Evolutionary conservation across 108 stramenopile species (phyloP).

Genomic region (Fistulifera solaris): DNA sequence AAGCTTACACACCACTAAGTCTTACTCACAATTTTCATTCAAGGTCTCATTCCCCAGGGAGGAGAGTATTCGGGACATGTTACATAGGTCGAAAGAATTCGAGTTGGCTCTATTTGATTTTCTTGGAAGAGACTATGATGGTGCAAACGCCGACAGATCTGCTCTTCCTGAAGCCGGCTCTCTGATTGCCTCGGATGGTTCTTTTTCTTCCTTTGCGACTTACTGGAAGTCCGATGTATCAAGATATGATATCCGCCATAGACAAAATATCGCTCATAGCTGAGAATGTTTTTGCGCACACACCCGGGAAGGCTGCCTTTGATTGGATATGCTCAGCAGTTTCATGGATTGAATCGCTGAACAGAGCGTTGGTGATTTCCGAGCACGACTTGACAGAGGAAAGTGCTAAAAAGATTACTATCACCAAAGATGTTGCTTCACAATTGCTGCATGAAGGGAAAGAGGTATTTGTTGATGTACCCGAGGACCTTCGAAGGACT

Average conservation of each 20-base stretch:
- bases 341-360: slow-evolving; percentile 50
- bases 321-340: slow-evolving; percentile 61
- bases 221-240: slow-evolving; percentile 53
- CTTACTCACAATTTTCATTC: not conserved
- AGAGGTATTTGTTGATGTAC: slow-evolving; percentile 36
- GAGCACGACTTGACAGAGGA: slow-evolving; percentile 15
- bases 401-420: slow-evolving; percentile 10
- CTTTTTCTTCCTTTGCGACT: slow-evolving; percentile 56
- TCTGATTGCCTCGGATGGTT: slow-evolving; percentile 43
- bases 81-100: slow-evolving; percentile 31
- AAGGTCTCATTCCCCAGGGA: slow-evolving; percentile 53
- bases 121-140: slow-evolving; percentile 38
- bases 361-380: slow-evolving; percentile 16
- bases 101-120: slow-evolving; percentile 38
- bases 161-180: slow-evolving; percentile 49
- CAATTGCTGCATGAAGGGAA: slow-evolving; percentile 34
- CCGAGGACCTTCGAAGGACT: slow-evolving; percentile 49
- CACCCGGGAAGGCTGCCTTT: slow-evolving; percentile 57
- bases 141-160: slow-evolving; percentile 37
- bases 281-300: slow-evolving; percentile 40
- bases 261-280: slow-evolving; percentile 25
- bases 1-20: not conserved
- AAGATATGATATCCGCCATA: slow-evolving; percentile 26
- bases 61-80: slow-evolving; percentile 26
- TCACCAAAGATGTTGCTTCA: slow-evolving; percentile 8